Percentiles rank a stretch among this genome's conserved stretches.
These are phyloP conservation scores for Podospora anserina DNA, from an alignment of 495 filamentous ascomycete genomes.

Conservation along the genomic window DNA sequence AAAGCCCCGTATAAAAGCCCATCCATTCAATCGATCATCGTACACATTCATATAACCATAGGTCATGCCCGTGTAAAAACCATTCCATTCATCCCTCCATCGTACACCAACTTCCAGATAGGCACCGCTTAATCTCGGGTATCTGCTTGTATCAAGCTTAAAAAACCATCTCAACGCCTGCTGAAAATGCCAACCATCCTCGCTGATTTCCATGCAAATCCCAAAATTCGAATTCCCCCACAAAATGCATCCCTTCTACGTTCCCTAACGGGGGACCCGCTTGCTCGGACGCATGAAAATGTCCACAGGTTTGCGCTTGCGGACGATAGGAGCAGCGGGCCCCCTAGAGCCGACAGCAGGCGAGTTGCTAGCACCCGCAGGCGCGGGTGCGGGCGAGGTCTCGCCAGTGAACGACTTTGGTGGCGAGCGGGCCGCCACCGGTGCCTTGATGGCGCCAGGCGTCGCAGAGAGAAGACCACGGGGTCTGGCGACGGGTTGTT, in stretches of 20 bases:
- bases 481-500: not conserved
- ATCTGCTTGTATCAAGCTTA: not conserved
- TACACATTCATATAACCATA: not conserved
- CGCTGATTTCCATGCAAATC: not conserved
- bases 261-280: constrained; percentile 2
- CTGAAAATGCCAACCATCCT: not conserved
- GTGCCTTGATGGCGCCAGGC: constrained; percentile 19
- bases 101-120: not conserved
- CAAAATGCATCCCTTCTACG: not conserved
- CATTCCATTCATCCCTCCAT: not conserved
- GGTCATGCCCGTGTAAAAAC: not conserved
- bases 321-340: constrained; percentile 5
- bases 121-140: not conserved
- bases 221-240: not conserved
- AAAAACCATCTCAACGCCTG: not conserved
- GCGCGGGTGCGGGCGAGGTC: not conserved
- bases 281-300: constrained; percentile 36
- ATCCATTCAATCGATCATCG: not conserved
- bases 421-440: not conserved
- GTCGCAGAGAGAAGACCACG: constrained; percentile 17
- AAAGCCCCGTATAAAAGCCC: not conserved
- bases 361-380: not conserved
- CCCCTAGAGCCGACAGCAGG: constrained; percentile 6
- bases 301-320: constrained; percentile 30
- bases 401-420: not conserved